These are phyloP conservation scores for Lachnellula arida DNA, from an alignment of 2,329 filamentous ascomycete species.

Conservation along the genomic window DNA sequence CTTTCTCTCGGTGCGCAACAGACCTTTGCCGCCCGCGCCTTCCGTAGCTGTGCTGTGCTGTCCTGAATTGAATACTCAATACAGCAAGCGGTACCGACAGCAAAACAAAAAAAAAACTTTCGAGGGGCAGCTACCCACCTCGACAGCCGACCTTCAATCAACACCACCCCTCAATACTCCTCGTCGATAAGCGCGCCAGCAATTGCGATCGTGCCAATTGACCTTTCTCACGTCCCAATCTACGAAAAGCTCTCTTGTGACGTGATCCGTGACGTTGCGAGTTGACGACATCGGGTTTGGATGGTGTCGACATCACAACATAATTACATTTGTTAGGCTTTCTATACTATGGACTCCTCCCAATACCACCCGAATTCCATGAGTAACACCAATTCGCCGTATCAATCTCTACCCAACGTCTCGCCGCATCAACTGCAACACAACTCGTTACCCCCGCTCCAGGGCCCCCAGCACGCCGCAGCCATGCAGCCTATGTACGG, in stretches of 20 bases:
- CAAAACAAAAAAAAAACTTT: not conserved
- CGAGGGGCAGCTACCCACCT: not conserved
- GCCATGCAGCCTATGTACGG: conserved; percentile 51
- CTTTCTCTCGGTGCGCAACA: not conserved
- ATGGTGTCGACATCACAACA: conserved; percentile 1
- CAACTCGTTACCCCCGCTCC: conserved; percentile 49
- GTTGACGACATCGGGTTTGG: conserved; percentile 2
- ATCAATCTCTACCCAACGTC: conserved; percentile 28
- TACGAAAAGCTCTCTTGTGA: not conserved
- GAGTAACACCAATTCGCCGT: conserved; percentile 27
- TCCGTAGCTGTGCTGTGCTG: not conserved
- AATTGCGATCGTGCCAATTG: not conserved
- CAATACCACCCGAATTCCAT: conserved; percentile 29
- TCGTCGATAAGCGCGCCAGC: not conserved
- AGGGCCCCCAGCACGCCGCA: conserved; percentile 41
- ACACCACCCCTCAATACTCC: not conserved
- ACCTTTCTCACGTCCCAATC: not conserved
- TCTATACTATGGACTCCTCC: conserved; percentile 23
- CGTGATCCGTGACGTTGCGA: conserved; percentile 4
- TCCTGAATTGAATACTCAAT: not conserved
- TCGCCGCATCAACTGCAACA: conserved; percentile 36
- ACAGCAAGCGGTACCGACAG: not conserved
- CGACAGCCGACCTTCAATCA: not conserved
- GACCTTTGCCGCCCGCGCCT: not conserved
- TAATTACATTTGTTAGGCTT: not conserved